Evolutionary conservation across 2,329 filamentous ascomycete species (phyloP), one percentile per base, ranked within the genome.

Genomic region (Penicillium sp.): DNA sequence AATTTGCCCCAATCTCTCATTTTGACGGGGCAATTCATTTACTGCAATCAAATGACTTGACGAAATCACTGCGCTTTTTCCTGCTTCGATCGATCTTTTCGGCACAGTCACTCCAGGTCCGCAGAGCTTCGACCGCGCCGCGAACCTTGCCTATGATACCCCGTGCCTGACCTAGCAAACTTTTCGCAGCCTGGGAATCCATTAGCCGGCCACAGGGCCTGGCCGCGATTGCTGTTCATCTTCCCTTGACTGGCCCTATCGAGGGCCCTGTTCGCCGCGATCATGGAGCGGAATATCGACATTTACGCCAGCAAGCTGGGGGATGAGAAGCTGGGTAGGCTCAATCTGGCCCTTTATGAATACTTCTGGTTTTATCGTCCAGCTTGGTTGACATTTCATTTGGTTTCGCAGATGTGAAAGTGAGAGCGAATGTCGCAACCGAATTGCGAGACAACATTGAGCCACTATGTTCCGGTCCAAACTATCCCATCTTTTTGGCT

Each of bases 371-470:
- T n/a, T n/a, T n/a, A n/a, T 2, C 30, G 22, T 11, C 9, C 9
- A 22, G 4, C 16, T 8, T 34, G 12, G 35, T 41, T 44, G 27
- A 47, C 31, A 33, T 23, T 25, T 25, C 6, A 20, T 23, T 33
- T 26, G 12, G 36, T 14, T 25, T 22, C 18, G 26, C 52, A 95
- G 92, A 96, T 70, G 69, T 82, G 41, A 86, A 85, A 69, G 68
- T 80, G 41, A 93, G 89, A 69, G 77, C 84, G 45, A 85, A 87
- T 56, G 80, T 88, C 48, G 87, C 90, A 45, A 80, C 82, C 35
- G 84, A 89, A 50, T 74, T 98, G 56, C 86, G 92, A 61, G 93
- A 99, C 67, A 87, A 78, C 55, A 81, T 96, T 52, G 93, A 98
- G 56, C 63, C 60, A 50, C 77, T 87, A 57, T 94, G 92, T 70